Evolutionary conservation across 148 eudicot genomes (phyloP).

Genomic region (Vaccinium macrocarpon): DNA sequence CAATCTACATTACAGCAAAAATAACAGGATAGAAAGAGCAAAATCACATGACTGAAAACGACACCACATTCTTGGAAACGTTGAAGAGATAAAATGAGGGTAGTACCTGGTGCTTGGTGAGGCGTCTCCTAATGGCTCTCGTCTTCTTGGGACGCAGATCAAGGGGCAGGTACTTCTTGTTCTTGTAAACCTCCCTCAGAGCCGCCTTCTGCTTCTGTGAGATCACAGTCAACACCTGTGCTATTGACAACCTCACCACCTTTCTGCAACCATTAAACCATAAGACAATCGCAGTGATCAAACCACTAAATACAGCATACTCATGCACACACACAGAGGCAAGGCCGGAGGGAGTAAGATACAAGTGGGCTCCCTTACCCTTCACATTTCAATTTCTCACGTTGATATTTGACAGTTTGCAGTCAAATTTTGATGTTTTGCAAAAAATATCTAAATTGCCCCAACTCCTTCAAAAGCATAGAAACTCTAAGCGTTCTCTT

Average conservation of each 20-base stretch:
- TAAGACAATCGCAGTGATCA: not conserved
- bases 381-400: too few relatives aligned
- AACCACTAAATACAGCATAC: not conserved
- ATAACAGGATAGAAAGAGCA: not conserved
- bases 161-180: conserved; percentile 66
- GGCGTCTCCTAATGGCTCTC: conserved; percentile 67
- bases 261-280: conserved; percentile 34
- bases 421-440: too few relatives aligned
- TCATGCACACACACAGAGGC: too few relatives aligned
- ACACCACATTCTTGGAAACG: not conserved
- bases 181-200: conserved; percentile 65
- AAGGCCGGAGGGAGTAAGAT: too few relatives aligned
- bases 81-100: not conserved
- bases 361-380: too few relatives aligned
- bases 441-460: too few relatives aligned
- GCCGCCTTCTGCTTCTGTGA: conserved; percentile 70
- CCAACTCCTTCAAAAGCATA: too few relatives aligned
- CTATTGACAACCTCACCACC: conserved; percentile 64
- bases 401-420: too few relatives aligned
- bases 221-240: conserved; percentile 71
- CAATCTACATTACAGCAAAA: too few relatives aligned
- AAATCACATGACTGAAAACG: not conserved
- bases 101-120: conserved; percentile 71
- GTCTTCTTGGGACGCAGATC: conserved; percentile 84
- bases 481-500: too few relatives aligned